phyloP scores from a whole-genome alignment of 2,329 filamentous ascomycete genomes.

The Cladophialophora immunda region DNA sequence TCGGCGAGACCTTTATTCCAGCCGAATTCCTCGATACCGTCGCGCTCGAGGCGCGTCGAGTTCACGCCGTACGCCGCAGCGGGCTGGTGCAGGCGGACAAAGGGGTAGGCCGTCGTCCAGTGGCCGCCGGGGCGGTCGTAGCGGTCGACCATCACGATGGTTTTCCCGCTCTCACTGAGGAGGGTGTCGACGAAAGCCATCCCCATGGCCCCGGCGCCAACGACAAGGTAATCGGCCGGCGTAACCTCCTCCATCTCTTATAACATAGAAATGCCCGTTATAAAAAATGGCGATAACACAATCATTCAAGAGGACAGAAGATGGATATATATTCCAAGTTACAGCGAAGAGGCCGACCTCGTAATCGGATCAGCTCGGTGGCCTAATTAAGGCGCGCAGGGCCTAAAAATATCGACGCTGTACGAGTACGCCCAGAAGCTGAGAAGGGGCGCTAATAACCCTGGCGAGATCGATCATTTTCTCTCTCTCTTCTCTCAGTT shows the following conservation, averaged over 20 bases:
- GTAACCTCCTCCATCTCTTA: constrained; percentile 14
- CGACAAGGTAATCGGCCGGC: constrained; percentile 20
- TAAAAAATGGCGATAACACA: too few species aligned
- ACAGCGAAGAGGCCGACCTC: too few species aligned
- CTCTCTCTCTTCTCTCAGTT: too few species aligned
- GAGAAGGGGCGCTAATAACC: too few species aligned
- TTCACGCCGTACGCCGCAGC: constrained; percentile 19
- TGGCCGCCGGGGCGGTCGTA: constrained; percentile 22
- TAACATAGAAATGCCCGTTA: not conserved
- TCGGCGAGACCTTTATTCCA: constrained; percentile 22
- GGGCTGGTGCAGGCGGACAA: constrained; percentile 22
- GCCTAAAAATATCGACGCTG: too few species aligned
- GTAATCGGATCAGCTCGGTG: too few species aligned
- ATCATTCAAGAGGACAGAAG: too few species aligned
- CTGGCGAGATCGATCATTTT: too few species aligned
- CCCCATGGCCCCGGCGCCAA: constrained; percentile 21
- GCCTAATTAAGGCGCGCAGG: too few species aligned
- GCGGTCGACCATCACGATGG: constrained; percentile 20
- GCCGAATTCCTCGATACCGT: constrained; percentile 17
- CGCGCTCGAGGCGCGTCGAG: constrained; percentile 18
- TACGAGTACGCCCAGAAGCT: too few species aligned
- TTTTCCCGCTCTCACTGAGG: constrained; percentile 15
- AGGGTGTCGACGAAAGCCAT: constrained; percentile 29
- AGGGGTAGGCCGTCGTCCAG: constrained; percentile 23
- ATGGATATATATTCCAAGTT: too few species aligned